phyloP scores from a whole-genome alignment of 257 asterid species.

The Solanum medicagineum region DNA sequence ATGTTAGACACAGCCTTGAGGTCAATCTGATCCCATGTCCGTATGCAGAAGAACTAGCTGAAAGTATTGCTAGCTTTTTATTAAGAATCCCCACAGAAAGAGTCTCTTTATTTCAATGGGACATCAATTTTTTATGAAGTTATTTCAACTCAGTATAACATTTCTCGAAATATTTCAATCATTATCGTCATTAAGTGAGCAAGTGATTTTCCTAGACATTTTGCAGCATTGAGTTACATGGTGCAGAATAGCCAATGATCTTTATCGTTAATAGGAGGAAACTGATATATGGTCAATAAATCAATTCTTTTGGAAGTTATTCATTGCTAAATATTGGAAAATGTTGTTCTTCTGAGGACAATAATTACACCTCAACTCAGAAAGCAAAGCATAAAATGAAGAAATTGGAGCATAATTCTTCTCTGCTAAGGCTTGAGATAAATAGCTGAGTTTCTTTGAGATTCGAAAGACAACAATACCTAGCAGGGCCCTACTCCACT shows the following conservation, averaged over 20 bases:
- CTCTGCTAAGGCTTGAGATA: not conserved
- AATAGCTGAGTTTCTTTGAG: not conserved
- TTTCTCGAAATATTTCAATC: not conserved
- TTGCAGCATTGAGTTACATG: not conserved
- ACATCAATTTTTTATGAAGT: not conserved
- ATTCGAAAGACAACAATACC: not conserved
- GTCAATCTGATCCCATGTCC: not conserved
- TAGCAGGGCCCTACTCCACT: not conserved
- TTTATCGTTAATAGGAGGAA: not conserved
- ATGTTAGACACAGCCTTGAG: not conserved
- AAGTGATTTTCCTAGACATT: not conserved
- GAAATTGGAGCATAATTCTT: not conserved
- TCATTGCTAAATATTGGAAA: not conserved
- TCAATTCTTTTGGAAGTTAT: not conserved
- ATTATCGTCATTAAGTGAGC: not conserved
- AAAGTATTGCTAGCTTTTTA: not conserved
- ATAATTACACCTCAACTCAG: not conserved
- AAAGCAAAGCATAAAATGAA: not conserved
- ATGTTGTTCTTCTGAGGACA: not conserved
- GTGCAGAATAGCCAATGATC: not conserved
- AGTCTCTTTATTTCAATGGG: not conserved
- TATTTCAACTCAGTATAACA: not conserved
- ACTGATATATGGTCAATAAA: not conserved
- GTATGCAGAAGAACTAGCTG: not conserved
- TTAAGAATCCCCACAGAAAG: not conserved